Evolutionary conservation across 805 yeast species (phyloP).

Genomic region (Kuraishia ogatae): DNA sequence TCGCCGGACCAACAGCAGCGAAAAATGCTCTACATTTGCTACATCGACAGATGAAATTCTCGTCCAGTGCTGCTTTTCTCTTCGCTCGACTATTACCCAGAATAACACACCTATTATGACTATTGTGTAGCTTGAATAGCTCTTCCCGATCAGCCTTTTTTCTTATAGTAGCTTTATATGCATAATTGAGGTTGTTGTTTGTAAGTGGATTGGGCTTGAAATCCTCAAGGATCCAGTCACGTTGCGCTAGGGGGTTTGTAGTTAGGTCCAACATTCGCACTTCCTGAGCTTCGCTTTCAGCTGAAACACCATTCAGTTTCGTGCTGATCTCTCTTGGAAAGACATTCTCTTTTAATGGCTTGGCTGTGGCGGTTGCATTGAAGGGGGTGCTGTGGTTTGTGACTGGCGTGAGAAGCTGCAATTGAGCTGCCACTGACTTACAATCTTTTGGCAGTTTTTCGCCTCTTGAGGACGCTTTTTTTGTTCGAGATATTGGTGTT

Average conservation of each 20-base stretch:
- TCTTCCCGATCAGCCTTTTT: background rate
- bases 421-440: no score
- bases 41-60: background rate
- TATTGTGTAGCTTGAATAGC: background rate
- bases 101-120: background rate
- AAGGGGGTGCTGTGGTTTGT: no score
- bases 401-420: no score
- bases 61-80: no score
- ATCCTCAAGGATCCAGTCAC: conserved; percentile 28
- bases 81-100: no score
- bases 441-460: no score
- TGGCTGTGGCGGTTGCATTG: no score
- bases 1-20: background rate
- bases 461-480: no score
- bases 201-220: conserved; percentile 21
- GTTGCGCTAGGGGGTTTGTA: conserved; percentile 14
- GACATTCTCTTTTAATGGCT: no score
- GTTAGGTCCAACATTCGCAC: conserved; percentile 13
- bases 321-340: no score
- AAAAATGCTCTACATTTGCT: background rate
- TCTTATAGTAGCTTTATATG: background rate
- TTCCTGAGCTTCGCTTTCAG: background rate
- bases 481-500: no score
- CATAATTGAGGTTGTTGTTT: background rate
- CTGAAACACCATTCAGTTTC: no score